These are phyloP conservation scores for Fragaria ananassa DNA, from an alignment of 306 rosid genomes.

Conservation along the genomic window DNA sequence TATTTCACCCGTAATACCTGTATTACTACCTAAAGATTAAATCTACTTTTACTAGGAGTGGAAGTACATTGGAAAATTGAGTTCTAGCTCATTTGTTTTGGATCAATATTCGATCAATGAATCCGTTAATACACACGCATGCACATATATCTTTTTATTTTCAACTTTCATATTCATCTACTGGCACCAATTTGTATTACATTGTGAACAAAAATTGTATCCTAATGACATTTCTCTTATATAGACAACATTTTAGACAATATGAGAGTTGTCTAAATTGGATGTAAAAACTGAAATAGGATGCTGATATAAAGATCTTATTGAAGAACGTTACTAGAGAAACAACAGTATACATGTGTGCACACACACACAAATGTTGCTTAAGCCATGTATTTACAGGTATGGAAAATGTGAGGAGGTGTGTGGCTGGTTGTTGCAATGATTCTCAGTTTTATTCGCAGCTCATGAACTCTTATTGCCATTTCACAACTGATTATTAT, in stretches of 20 bases:
- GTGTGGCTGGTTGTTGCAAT: neutral
- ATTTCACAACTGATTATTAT: constrained; percentile 8
- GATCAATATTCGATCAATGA: too few species aligned
- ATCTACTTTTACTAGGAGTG: neutral
- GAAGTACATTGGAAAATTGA: neutral
- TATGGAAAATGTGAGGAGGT: neutral
- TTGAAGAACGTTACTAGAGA: neutral
- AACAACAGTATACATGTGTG: neutral
- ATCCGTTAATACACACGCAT: too few species aligned
- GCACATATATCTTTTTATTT: too few species aligned
- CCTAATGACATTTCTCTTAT: neutral
- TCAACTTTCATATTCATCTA: too few species aligned
- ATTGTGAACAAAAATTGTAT: neutral
- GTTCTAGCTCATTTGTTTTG: neutral
- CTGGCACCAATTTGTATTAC: neutral
- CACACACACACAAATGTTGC: neutral
- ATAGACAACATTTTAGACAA: neutral
- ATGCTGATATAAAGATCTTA: neutral
- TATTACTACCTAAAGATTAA: neutral
- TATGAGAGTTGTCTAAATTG: neutral
- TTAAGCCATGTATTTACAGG: neutral
- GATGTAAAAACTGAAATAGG: neutral
- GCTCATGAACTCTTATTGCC: neutral
- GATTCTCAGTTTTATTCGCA: neutral
- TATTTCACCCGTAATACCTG: neutral